Conservation (phyloP, 352 stramenopile genomes). For the Poterioochromonas sp. region DNA sequence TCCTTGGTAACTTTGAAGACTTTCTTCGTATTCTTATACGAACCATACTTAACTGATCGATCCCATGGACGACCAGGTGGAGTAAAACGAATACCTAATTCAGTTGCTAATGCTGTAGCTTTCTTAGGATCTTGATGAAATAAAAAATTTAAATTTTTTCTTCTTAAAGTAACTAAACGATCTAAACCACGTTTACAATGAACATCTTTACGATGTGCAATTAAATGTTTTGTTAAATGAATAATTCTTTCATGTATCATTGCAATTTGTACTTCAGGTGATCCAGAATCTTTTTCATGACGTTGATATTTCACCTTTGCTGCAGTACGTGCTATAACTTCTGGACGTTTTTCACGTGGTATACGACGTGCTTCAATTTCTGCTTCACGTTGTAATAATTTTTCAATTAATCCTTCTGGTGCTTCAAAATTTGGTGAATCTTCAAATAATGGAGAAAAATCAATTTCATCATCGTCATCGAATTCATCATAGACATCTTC, state of each 20-base stretch:
- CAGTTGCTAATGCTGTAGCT: background rate
- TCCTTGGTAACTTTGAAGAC: background rate
- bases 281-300: constrained; percentile 23
- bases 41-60: background rate
- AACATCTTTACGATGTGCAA: constrained; percentile 6
- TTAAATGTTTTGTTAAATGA: constrained; percentile 11
- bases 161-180: background rate
- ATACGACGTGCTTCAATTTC: no score
- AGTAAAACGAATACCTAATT: background rate
- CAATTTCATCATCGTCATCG: constrained; percentile 20
- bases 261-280: constrained; percentile 19
- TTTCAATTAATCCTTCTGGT: background rate
- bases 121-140: background rate
- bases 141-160: background rate
- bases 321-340: no score
- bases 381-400: background rate
- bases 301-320: background rate
- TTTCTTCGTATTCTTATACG: constrained; percentile 9
- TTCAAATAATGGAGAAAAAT: constrained; percentile 17
- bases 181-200: background rate
- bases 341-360: no score
- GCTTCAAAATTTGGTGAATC: constrained; percentile 17
- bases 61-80: constrained; percentile 15
- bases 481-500: constrained; percentile 6
- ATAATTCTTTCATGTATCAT: constrained; percentile 6